A percentile compares a stretch with the other conserved stretches of the same genome.
These are phyloP conservation scores for Cryptosporidium sp. DNA, from an alignment of 169 alveolate species.

Conservation along the genomic window DNA sequence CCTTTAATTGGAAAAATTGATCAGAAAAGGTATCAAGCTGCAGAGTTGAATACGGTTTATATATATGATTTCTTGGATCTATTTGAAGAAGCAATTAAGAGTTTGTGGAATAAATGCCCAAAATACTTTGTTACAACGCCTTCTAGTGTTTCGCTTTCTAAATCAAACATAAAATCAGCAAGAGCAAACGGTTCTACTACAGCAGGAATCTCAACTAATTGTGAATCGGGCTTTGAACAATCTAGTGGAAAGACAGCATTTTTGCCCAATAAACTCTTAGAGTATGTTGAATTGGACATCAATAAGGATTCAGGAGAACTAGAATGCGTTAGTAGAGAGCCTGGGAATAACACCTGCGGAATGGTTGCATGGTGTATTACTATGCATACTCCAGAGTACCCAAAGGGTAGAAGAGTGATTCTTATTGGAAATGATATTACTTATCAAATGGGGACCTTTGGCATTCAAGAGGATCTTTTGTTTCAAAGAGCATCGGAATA, in stretches of 20 bases:
- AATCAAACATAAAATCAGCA: conserved; percentile 16
- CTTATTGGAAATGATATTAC: conserved; percentile 87
- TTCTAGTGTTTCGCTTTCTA: conserved; percentile 13
- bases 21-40: conserved; percentile 73
- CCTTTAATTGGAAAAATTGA: conserved; percentile 79
- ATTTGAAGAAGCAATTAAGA: conserved; percentile 78
- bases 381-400: conserved; percentile 83
- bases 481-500: conserved; percentile 84
- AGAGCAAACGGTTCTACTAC: background rate
- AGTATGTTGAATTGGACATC: conserved; percentile 44
- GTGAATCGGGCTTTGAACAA: conserved; percentile 21
- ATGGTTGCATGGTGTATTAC: conserved; percentile 82
- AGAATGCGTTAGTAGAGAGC: conserved; percentile 77
- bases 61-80: conserved; percentile 80
- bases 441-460: conserved; percentile 84
- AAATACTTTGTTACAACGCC: conserved; percentile 76
- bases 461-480: conserved; percentile 82
- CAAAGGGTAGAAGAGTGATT: conserved; percentile 85
- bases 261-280: conserved; percentile 67
- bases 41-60: conserved; percentile 77
- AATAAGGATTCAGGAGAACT: conserved; percentile 70
- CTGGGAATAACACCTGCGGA: conserved; percentile 81
- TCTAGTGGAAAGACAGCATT: conserved; percentile 51
- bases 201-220: background rate
- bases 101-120: conserved; percentile 79